phyloP scores from a whole-genome alignment of 129 eudicot genomes.

The Chrysanthemum seticuspe region DNA sequence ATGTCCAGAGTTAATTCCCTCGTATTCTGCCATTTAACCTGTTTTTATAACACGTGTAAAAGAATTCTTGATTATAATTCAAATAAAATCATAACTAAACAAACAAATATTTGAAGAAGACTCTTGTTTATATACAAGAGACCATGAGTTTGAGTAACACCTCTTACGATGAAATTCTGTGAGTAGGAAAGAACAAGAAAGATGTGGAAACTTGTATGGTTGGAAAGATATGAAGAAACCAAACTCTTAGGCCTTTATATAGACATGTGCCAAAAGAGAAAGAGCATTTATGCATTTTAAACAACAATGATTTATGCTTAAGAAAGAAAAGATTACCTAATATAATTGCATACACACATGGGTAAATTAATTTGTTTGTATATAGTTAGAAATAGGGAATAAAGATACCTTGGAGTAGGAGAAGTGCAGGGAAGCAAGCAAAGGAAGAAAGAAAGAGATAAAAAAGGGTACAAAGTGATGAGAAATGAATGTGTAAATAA shows the following conservation, averaged over 20 bases:
- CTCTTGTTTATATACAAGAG: background rate
- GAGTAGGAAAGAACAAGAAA: background rate
- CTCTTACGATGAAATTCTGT: background rate
- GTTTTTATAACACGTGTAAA: background rate
- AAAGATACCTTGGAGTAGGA: constrained; percentile 2
- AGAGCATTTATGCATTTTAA: background rate
- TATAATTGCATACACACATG: background rate
- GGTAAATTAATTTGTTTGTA: background rate
- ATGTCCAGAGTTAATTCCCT: background rate
- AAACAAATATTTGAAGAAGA: background rate
- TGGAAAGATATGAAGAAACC: background rate
- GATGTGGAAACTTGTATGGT: background rate
- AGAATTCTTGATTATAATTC: background rate
- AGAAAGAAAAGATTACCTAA: background rate
- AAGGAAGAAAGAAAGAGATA: constrained; percentile 9
- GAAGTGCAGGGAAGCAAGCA: constrained; percentile 16
- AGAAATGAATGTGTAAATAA: background rate
- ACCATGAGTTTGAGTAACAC: background rate
- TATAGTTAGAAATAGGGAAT: background rate
- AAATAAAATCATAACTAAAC: background rate
- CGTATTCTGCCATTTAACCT: constrained; percentile 2
- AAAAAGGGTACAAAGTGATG: background rate
- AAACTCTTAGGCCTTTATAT: constrained; percentile 2
- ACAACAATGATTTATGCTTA: background rate
- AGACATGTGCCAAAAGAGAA: background rate